Base-by-base conservation (phyloP, 2,329 filamentous ascomycete species). In the Phialophora expanda region DNA sequence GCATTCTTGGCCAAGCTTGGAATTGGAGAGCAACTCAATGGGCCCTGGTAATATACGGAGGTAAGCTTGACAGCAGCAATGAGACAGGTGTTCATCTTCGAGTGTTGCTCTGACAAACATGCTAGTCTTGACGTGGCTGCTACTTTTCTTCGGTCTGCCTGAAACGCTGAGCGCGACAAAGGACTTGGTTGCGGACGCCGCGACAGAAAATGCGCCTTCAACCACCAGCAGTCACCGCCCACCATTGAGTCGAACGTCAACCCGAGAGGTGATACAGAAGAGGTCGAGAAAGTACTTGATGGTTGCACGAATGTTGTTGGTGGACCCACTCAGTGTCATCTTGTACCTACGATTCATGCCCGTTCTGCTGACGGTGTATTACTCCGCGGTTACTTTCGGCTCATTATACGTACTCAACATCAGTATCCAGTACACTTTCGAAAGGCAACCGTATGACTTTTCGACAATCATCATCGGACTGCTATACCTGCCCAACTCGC, bases 1-100 rank as follows among this genome's bases (percentile, higher is more conserved):
- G 91, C 51, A 86, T 84, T 0, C 78, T 96, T n/a, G 83, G 89
- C 0, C 79, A 91, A 70, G 81, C 77, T 5, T 88, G 90, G 73
- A 87, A 88, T 1, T 95, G 92, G 92, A 83, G 89, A 71, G 87
- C 87, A 46, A 91, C 90, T 1, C 86, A 92, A 80, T 95, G 90
- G 89, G 92, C 92, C 70, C 83, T 92, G 46, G 84, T 86, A 24
- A 87, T 88, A 22, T 94, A 90, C 73, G 91, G 90, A 41, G 75
- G 30, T 76, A 73, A 48, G 68, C 34, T 51, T 3, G 26, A 30
- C n/a, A 24, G 8, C n/a, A 12, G 6, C 22, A 48, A 9, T 11
- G 32, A n/a, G 46, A 20, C 30, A 41, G 30, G 24, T 32, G n/a
- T n/a, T 48, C 38, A 17, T 58, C 38, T 38, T 38, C 28, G 17